Conservation (phyloP, 768 basidiomycete species). For the Tremella mesenterica region DNA sequence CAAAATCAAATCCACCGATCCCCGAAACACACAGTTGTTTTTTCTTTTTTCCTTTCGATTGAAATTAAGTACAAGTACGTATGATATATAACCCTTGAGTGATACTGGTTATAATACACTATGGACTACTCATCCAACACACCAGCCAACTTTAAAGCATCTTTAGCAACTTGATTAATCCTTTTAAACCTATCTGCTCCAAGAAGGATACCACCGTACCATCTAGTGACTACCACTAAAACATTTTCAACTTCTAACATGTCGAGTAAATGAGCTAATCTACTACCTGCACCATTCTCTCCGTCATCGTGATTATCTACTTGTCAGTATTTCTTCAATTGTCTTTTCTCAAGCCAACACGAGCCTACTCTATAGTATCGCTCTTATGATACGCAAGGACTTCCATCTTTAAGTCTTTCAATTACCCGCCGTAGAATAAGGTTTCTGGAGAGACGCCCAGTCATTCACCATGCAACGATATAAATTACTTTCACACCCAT, state of each 20-base stretch:
- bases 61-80: no score
- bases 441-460: no score
- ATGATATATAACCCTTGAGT: no score
- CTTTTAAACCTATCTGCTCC: constrained; percentile 69
- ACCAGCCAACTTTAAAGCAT: constrained; percentile 78
- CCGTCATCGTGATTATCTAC: constrained; percentile 91
- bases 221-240: constrained; percentile 83
- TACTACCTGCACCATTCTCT: constrained; percentile 82
- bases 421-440: no score
- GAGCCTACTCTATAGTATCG: no score
- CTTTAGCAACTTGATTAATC: constrained; percentile 90
- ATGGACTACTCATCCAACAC: constrained; percentile 60
- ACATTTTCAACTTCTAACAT: constrained; percentile 66
- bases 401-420: no score
- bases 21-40: no score
- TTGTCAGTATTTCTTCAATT: not conserved
- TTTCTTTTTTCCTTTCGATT: constrained; percentile 16
- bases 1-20: not conserved
- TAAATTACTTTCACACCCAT: no score
- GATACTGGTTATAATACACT: no score
- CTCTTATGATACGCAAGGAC: no score
- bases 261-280: constrained; percentile 81
- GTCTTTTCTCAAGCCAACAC: constrained; percentile 7
- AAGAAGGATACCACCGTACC: constrained; percentile 84
- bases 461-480: no score